phyloP scores from a whole-genome alignment of 805 yeast species.

The Candida dajiaensis region DNA sequence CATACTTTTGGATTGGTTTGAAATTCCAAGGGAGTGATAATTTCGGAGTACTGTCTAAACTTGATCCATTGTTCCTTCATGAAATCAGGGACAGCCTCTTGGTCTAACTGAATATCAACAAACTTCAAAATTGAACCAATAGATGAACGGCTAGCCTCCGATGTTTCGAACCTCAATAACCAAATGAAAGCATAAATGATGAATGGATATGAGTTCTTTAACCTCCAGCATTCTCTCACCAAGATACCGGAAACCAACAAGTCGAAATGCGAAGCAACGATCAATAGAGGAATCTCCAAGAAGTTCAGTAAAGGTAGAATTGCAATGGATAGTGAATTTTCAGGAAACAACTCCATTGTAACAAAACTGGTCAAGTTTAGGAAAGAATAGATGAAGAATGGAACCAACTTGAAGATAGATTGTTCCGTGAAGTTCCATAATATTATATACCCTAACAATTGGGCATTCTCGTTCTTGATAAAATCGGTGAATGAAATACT shows the following conservation, averaged over 20 bases:
- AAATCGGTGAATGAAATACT: conserved; percentile 28
- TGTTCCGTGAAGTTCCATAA: conserved; percentile 32
- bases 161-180: conserved; percentile 32
- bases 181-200: conserved; percentile 31
- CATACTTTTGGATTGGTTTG: not conserved
- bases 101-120: conserved; percentile 1
- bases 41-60: conserved; percentile 1
- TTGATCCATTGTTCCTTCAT: conserved; percentile 1
- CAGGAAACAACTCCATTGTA: conserved; percentile 29
- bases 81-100: not conserved
- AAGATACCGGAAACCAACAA: conserved; percentile 27
- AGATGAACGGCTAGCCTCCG: conserved; percentile 23
- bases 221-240: conserved; percentile 22
- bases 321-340: conserved; percentile 27
- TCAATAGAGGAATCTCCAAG: conserved; percentile 31
- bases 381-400: conserved; percentile 37
- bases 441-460: conserved; percentile 30
- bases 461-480: conserved; percentile 36
- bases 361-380: conserved; percentile 31
- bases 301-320: conserved; percentile 32
- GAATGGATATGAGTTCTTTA: conserved; percentile 26
- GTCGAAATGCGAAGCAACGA: conserved; percentile 34
- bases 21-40: not conserved
- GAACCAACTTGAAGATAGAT: conserved; percentile 30
- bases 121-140: conserved; percentile 11